Conservation (phyloP, 768 basidiomycete species). For the Agaricus bisporus region DNA sequence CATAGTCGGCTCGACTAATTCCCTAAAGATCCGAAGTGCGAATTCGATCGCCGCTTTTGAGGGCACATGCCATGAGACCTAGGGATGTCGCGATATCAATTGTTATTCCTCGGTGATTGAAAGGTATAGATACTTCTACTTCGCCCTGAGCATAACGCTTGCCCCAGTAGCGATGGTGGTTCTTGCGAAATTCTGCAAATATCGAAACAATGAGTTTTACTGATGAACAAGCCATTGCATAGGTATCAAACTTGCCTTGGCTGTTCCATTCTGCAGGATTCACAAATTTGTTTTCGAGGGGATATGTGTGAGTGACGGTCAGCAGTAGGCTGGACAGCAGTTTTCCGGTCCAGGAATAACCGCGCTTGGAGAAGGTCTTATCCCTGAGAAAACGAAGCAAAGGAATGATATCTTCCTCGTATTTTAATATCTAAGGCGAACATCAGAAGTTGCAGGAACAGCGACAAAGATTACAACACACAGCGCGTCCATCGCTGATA, state of each 20-base stretch:
- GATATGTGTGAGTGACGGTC: conserved; percentile 76
- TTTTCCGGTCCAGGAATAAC: conserved; percentile 78
- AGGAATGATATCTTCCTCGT: conserved; percentile 54
- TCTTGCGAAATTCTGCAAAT: conserved; percentile 53
- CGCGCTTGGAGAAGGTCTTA: conserved; percentile 73
- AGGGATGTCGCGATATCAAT: neutral
- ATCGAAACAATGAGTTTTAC: neutral
- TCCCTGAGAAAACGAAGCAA: conserved; percentile 60
- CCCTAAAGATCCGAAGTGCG: conserved; percentile 60
- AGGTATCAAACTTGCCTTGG: conserved; percentile 39
- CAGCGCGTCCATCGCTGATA: conserved; percentile 53
- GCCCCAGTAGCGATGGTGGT: conserved; percentile 77
- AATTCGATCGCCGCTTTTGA: conserved; percentile 66
- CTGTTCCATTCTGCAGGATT: conserved; percentile 74
- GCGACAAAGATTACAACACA: conserved; percentile 23
- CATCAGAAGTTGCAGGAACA: neutral
- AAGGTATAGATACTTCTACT: conserved; percentile 44
- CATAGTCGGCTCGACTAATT: conserved; percentile 61
- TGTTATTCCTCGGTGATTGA: neutral
- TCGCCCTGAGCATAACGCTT: conserved; percentile 67
- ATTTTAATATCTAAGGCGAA: conserved; percentile 48
- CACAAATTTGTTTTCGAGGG: conserved; percentile 74
- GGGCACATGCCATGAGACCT: conserved; percentile 81
- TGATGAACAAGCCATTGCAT: too few relatives aligned
- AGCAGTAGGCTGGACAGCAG: conserved; percentile 65